Base-by-base conservation (phyloP, 208 protist genomes). In the Trypanosoma melophagium region DNA sequence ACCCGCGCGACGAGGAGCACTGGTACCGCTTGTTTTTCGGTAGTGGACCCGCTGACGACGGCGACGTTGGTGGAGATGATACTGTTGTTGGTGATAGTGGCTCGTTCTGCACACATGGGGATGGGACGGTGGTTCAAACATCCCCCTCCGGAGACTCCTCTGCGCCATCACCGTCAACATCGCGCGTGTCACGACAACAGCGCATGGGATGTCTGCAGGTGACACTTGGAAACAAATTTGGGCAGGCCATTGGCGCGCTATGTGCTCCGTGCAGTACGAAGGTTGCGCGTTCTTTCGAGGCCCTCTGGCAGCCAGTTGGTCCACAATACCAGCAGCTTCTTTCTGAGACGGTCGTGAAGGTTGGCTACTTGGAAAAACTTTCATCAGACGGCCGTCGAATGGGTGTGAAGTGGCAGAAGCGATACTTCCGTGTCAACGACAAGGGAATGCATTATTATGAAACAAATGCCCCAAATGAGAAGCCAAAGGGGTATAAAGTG, bases 381-480 rank as follows among this genome's bases (percentile, higher is more conserved):
- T 66, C 57, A 22, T 53, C 57, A 16, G 35, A 52, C 19, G 42
- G 21, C 24, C 63, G 63, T 4, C 55, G 47, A 9, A 62, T 74
- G 59, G 68, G 68, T 28, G 53, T 60, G 13, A 76, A 70, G 55
- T 79, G 74, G 74, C 57, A 69, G 53, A 74, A 55, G 21, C 68
- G 74, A 2, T 79, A 63, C 38, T 61, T 79, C 31, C 67, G 74
- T 24, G 74, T 71, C 19, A 70, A 65, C 24, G 74, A 79, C 38
- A 79, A 63, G 41, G 74, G 74, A 19, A 53, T 79, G 53, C 69
- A 76, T 45, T 76, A 76, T 41, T 79, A 75, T 71, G 60, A 69
- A 24, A 79, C 65, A 16, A 62, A 71, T 21, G 24, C 19, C 10
- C 44, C 55, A 17, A 54, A 25, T 52, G 62, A 76, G 28, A 67